Conservation (phyloP, 2,329 filamentous ascomycete genomes). For the Aspergillus hiratsukae region DNA sequence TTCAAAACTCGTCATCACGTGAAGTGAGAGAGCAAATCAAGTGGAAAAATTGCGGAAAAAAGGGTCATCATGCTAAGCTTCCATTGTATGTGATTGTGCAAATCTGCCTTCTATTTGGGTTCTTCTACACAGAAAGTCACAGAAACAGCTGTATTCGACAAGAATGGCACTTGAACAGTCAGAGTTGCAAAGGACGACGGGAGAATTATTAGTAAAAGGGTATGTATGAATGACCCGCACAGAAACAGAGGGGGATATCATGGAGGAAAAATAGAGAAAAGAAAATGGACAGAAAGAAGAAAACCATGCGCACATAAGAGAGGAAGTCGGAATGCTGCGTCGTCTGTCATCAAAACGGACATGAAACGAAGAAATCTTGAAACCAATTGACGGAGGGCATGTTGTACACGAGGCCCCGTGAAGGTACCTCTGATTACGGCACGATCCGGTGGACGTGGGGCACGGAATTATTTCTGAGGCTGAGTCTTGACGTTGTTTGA, state of each 20-base stretch:
- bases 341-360: slow-evolving; percentile 40
- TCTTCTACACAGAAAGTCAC: slow-evolving; percentile 13
- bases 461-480: slow-evolving; percentile 34
- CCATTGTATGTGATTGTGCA: slow-evolving; percentile 7
- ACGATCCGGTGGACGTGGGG: slow-evolving; percentile 5
- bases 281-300: slow-evolving; percentile 16
- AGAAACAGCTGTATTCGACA: slow-evolving; percentile 2
- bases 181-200: slow-evolving; percentile 15
- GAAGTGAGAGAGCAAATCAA: not conserved
- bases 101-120: slow-evolving; percentile 14
- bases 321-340: slow-evolving; percentile 36
- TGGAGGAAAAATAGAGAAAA: slow-evolving; percentile 27
- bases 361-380: slow-evolving; percentile 29
- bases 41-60: not conserved
- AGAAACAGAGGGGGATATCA: slow-evolving; percentile 43
- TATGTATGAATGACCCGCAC: slow-evolving; percentile 28
- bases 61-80: not conserved
- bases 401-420: slow-evolving; percentile 31
- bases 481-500: slow-evolving; percentile 74
- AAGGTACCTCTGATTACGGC: slow-evolving; percentile 16
- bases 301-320: slow-evolving; percentile 18
- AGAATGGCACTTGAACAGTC: slow-evolving; percentile 10
- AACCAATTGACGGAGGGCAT: slow-evolving; percentile 20
- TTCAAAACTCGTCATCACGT: not conserved
- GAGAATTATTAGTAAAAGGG: slow-evolving; percentile 29